Evolutionary conservation across 176 grass and related monocot genomes (phyloP), one percentile per base, ranked within the genome.

Genomic region (Phyllostachys edulis): DNA sequence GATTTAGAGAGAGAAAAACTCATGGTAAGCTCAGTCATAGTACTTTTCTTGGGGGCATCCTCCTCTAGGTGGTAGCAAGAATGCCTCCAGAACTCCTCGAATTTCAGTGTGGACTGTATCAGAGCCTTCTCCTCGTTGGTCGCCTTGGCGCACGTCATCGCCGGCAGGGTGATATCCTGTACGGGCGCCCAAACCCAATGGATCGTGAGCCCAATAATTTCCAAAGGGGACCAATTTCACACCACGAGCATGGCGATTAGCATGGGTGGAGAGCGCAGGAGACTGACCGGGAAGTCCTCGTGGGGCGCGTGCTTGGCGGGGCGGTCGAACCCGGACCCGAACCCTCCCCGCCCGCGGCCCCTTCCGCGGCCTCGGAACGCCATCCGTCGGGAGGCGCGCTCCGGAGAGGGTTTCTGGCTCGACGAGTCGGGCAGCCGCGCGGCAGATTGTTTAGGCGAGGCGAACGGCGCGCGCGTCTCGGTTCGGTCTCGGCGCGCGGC

Each of bases 41-140:
- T 86, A 92, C 87, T 92, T 89, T 78, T 86, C 74, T 86, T 89
- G 63, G 87, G 83, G 49, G 20, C 69, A 65, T 78, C 80, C 74
- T 27, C 79, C 46, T 89, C 85, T 29, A 92, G 76, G 70, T 89
- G 39, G 80, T 92, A 92, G 70, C 87, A 89, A 18, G 87, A 92
- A 32, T n/a, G 47, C 80, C n/a, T 92, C 79, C 84, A 87, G 87
- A 92, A 92, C 0, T 86, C 87, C 27, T 92, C 79, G 10, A 90
- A 44, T 5, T 60, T 78, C 11, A 67, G 11, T 29, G 79, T 86
- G 65, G 73, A 56, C 15, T 1, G 1, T 23, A 90, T n/a, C 78
- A 90, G 71, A 51, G 15, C 15, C 64, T 55, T 77, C 77, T 89
- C 88, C 54, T 81, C 82, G 1, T 20, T 21, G 78, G 55, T 86